Evolutionary conservation across 2,329 filamentous ascomycete species (phyloP), one percentile per base, ranked within the genome.

Genomic region (Rachicladosporium sp.): DNA sequence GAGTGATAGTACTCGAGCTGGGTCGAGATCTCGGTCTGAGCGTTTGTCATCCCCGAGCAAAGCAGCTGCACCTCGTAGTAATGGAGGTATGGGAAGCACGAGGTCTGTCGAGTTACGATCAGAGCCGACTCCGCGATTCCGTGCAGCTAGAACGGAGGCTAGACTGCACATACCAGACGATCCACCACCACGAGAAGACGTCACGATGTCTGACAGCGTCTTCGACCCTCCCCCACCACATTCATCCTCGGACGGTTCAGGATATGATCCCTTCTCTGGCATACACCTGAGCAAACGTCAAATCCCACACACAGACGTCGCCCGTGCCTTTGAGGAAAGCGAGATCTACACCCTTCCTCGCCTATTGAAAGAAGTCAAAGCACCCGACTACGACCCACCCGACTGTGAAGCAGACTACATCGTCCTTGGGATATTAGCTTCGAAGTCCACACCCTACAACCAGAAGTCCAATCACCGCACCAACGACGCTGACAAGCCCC

Each of bases 351-450:
- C 73, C 1, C 72, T 98, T 45, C 83, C 89, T 4, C 82, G 93
- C 47, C 68, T 98, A 4, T 67, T 96, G 8, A 80, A 78, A 50
- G 73, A 74, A 9, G 78, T 98, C 46, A 93, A 88, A 60, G 76
- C 78, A 1, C 91, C 91, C 0, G 73, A 82, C 27, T 98, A 84
- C 57, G 74, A 82, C 29, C 72, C 89, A 0, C 78, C 78, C 3
- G 88, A 93, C 43, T 70, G 87, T 38, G 86, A 95, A 53, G 78
- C 82, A 38, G 89, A 98, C 58, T 82, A 88, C 53, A 86, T 98
- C 6, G 74, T 96, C 2, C 80, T 96, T 52, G 91, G 78, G 6
- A 80, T 95, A 42, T 74, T 98, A 13, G 86, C 85, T 5, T 82
- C 79, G 33, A 96, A 96, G 59, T 94, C 91, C 0, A 77, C 82